These are phyloP conservation scores for Entomortierella chlamydospora DNA, from an alignment of 192 early-diverging fungal genomes.

Conservation along the genomic window DNA sequence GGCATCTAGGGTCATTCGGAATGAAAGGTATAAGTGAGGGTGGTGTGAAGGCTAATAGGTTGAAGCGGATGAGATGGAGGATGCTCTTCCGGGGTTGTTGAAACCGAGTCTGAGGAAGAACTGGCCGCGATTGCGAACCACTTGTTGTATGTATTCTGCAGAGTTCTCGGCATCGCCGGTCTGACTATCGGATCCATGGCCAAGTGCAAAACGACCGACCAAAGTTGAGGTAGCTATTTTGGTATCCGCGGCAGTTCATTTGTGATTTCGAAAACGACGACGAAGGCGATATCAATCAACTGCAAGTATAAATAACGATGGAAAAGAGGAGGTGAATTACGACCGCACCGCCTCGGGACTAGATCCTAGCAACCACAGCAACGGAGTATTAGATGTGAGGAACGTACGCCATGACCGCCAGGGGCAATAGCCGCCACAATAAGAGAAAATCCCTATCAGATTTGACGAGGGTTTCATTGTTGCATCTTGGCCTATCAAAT, in stretches of 20 bases:
- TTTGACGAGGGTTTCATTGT: not conserved
- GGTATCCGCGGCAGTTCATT: not conserved
- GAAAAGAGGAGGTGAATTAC: no score
- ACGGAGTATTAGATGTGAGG: not conserved
- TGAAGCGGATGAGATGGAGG: no score
- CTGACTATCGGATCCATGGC: slow-evolving; percentile 17
- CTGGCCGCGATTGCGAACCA: not conserved
- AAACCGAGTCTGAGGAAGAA: slow-evolving; percentile 6
- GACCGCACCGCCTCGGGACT: no score
- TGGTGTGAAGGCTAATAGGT: no score
- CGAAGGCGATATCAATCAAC: not conserved
- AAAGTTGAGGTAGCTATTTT: not conserved
- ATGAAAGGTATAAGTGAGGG: no score
- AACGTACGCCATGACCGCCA: not conserved
- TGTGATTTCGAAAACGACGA: not conserved
- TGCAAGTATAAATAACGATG: not conserved
- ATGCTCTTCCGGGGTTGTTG: no score
- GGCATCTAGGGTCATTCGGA: no score
- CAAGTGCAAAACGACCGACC: not conserved
- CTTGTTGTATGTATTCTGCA: slow-evolving; percentile 24
- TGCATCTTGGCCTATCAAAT: not conserved
- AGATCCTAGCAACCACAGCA: no score
- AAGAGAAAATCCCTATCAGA: no score
- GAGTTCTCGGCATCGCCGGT: slow-evolving; percentile 12
- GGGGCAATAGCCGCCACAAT: not conserved